A percentile compares a stretch with the other conserved stretches of the same genome.
Evolutionary conservation across 306 rosid species (phyloP).

Genomic region (Cotoneaster glaucophyllus): DNA sequence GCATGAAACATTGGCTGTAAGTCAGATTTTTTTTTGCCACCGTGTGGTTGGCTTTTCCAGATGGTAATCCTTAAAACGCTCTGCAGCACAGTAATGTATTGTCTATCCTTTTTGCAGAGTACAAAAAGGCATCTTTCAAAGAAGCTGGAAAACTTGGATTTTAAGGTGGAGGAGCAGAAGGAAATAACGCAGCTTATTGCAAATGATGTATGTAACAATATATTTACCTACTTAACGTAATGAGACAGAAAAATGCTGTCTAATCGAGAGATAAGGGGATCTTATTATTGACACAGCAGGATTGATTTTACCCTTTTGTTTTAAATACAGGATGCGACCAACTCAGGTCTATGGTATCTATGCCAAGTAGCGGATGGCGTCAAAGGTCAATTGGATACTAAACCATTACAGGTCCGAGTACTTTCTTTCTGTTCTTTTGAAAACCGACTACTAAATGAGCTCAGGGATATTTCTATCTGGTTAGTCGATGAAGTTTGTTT

Average conservation of each 20-base stretch:
- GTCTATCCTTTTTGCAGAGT: conserved; percentile 28
- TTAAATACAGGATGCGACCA: conserved; percentile 30
- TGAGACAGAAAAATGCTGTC: too few relatives aligned
- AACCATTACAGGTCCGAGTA: conserved; percentile 28
- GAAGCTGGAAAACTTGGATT: conserved; percentile 63
- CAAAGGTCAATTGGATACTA: conserved; percentile 23
- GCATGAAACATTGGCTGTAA: conserved; percentile 72
- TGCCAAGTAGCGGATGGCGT: conserved; percentile 40
- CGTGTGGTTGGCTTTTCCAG: background rate
- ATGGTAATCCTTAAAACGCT: conserved; percentile 13
- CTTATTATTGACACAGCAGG: too few relatives aligned
- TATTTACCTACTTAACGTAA: background rate
- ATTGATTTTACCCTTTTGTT: background rate
- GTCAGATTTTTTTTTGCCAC: conserved; percentile 22
- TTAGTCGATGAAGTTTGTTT: background rate
- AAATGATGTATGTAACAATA: conserved; percentile 43
- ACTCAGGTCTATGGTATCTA: conserved; percentile 47
- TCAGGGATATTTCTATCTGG: background rate
- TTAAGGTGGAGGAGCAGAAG: conserved; percentile 60
- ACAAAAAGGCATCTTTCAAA: conserved; percentile 60
- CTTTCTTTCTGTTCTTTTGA: background rate
- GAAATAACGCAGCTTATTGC: conserved; percentile 52
- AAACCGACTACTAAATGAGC: background rate
- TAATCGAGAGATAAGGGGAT: too few relatives aligned
- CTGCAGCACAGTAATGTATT: conserved; percentile 6